phyloP scores from a whole-genome alignment of 108 stramenopile genomes.

The Stephanodiscus triporus region DNA sequence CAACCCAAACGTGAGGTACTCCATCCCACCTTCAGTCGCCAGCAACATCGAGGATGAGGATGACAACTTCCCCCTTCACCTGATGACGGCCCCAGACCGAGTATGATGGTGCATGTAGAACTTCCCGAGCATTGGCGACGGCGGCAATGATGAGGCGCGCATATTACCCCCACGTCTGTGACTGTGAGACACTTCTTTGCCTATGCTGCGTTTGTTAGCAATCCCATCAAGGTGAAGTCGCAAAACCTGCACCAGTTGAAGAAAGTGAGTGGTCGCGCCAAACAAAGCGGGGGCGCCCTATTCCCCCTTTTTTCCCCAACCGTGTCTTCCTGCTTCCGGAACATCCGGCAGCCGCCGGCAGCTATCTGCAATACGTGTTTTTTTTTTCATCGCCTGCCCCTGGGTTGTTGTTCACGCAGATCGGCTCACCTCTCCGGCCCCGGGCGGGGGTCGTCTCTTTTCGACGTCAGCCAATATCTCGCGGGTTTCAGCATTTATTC shows the following conservation, averaged over 20 bases:
- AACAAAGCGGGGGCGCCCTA: no score
- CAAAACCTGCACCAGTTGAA: constrained; percentile 87
- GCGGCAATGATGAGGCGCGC: not conserved
- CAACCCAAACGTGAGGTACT: constrained; percentile 62
- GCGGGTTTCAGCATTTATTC: no score
- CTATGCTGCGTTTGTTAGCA: constrained; percentile 73
- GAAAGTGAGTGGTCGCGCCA: no score
- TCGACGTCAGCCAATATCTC: no score
- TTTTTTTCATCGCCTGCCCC: no score
- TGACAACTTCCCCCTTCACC: constrained; percentile 38
- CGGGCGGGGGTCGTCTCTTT: no score
- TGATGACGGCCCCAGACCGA: constrained; percentile 55
- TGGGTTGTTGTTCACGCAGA: no score
- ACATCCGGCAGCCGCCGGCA: no score
- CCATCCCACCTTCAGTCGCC: constrained; percentile 33
- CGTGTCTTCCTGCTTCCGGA: no score
- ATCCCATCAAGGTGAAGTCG: constrained; percentile 88
- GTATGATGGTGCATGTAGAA: constrained; percentile 85
- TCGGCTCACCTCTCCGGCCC: no score
- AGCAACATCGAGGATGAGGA: constrained; percentile 24
- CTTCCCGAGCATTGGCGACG: constrained; percentile 69
- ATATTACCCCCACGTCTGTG: constrained; percentile 68
- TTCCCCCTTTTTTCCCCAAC: no score
- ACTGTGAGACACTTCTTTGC: constrained; percentile 68
- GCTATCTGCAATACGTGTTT: not conserved